Conservation (phyloP, 169 alveolate species). For the Nephromyces sp. region DNA sequence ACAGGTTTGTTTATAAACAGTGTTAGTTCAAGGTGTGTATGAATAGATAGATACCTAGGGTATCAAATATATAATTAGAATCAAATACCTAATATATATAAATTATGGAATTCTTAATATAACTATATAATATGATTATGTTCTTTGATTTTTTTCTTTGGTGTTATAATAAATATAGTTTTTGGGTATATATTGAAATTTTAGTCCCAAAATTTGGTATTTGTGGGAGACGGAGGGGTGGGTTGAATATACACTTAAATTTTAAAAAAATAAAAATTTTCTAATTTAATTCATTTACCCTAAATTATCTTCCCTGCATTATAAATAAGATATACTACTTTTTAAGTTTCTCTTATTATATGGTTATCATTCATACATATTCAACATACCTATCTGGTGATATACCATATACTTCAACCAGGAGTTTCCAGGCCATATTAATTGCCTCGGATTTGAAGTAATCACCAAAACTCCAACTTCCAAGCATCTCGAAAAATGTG, state of each 20-base stretch:
- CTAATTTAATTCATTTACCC: neutral
- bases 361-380: neutral
- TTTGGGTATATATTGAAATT: no score
- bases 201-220: neutral
- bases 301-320: neutral
- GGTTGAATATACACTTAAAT: no score
- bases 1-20: neutral
- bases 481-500: slow-evolving; percentile 91
- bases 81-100: no score
- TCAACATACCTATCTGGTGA: slow-evolving; percentile 44
- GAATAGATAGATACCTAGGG: no score
- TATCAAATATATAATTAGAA: no score
- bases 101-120: no score
- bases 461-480: slow-evolving; percentile 91
- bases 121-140: no score
- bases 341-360: neutral
- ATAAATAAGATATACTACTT: neutral
- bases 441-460: slow-evolving; percentile 84
- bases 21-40: no score
- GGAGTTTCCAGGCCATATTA: slow-evolving; percentile 81
- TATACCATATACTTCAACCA: slow-evolving; percentile 71
- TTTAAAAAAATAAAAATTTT: no score
- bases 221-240: neutral
- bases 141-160: no score
- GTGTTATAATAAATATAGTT: no score